Base-by-base conservation (phyloP, 257 asterid genomes). In the Linderniella brevidens region DNA sequence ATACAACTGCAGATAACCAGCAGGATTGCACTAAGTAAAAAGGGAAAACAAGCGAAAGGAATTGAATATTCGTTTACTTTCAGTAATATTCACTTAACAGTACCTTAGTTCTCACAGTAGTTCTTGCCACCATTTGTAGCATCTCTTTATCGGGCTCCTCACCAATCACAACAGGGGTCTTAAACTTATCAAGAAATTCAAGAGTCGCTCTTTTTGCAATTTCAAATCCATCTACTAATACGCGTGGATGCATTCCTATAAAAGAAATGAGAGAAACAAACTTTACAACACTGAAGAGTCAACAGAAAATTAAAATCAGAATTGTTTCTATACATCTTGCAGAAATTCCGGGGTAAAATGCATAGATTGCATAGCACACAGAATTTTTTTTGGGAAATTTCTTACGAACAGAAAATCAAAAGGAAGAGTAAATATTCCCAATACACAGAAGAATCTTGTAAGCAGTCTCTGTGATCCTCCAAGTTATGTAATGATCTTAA, bases 221-320 rank as follows among this genome's bases (percentile, higher is more conserved):
- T 67, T 90, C 96, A 62, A 82, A 82, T 37, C 99, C 96, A 81
- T 90, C 99, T 48, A 82, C 96, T 40, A 90, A 65, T 44, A 90
- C 92, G 47, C 96, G 96, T 15, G 99, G 99, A 74, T 90, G 99
- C 87, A 80, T 80, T 61, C 99, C 99, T 90, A 76, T 49, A 79
- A 58, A n/a, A n/a, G 49, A 52, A n/a, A n/a, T n/a, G n/a, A 19
- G 17, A 52, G 16, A 35, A 38, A 44, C 44, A 37, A 49, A 39
- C 54, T 36, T 41, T 50, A 8, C 50, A 57, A 37, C 59, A 50
- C 45, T 44, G 46, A 57, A 47, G 47, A 50, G 50, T 32, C 49
- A 49, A 37, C 38, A 17, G 18, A 1, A 19, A 14, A 39, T 40
- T 5, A 12, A n/a, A n/a, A n/a, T n/a, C n/a, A n/a, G n/a, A n/a